Evolutionary conservation across 495 filamentous ascomycete genomes (phyloP), one percentile per base, ranked within the genome.

Genomic region (Poronia punctata): DNA sequence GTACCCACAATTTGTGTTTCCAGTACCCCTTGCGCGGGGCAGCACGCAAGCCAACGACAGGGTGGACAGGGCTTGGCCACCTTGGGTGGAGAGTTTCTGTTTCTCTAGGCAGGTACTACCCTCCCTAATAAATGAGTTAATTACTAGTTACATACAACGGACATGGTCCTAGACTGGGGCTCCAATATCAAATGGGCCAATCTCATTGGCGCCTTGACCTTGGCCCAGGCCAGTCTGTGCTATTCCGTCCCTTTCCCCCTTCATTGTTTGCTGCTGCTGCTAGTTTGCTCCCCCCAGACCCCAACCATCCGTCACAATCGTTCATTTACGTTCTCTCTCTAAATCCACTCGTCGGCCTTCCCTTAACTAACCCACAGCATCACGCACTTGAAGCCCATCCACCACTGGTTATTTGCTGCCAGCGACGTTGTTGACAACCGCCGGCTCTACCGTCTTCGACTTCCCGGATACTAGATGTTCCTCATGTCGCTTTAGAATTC

Each of bases 401-500:
- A 45, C 43, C 46, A 37, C 43, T 39, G 29, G 30, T 30, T 14
- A 17, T 18, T 23, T 12, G 26, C 28, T 29, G 41, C 29, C 19
- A 43, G 23, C 42, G 42, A 45, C 35, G 15, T 34, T 18, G 28
- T 37, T 29, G 35, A 45, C 27, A 22, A 22, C 34, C 15, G 21
- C 19, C 22, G 27, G 21, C 14, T 23, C 7, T 20, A 18, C 24
- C 26, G 19, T 16, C 11, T 19, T 33, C 28, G 22, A 21, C 9
- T 22, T 12, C 19, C 5, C 23, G 26, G 35, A 45, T 50, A 46
- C 35, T 58, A 49, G 50, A 52, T 48, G 23, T 51, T 59, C 45
- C 39, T 48, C 46, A 60, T 53, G 44, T 45, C 46, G 40, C 44
- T 52, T 29, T 57, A 62, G 38, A 49, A 41, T 53, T n/a, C n/a